A percentile compares a stretch with the other conserved stretches of the same genome.
phyloP scores from a whole-genome alignment of 768 basidiomycete genomes.

The Phylloporus sp. region DNA sequence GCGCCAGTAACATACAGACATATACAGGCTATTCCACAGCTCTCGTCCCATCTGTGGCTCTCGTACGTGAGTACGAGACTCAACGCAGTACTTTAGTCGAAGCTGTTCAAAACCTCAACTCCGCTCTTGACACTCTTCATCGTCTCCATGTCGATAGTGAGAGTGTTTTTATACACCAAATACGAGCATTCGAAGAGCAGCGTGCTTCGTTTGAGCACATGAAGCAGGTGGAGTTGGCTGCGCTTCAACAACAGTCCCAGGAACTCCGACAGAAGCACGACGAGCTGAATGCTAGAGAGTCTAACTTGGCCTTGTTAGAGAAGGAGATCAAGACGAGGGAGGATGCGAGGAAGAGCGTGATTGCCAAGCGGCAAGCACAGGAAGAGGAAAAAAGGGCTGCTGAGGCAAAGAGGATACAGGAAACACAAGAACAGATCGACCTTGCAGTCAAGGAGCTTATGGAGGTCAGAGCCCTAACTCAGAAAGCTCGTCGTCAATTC shows the following conservation, averaged over 20 bases:
- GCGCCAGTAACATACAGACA: not conserved
- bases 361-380: constrained; percentile 21
- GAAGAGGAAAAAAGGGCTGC: constrained; percentile 23
- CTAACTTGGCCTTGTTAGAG: constrained; percentile 17
- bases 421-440: constrained; percentile 17
- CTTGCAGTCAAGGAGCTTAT: constrained; percentile 17
- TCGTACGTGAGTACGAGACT: constrained; percentile 11
- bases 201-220: constrained; percentile 21
- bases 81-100: constrained; percentile 8
- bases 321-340: constrained; percentile 25
- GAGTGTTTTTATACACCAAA: constrained; percentile 8
- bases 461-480: constrained; percentile 7
- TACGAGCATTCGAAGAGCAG: constrained; percentile 13
- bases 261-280: constrained; percentile 19
- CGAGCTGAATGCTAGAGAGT: constrained; percentile 19
- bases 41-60: not conserved
- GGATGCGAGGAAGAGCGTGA: constrained; percentile 15
- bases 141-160: constrained; percentile 16
- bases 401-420: constrained; percentile 14
- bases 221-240: constrained; percentile 17
- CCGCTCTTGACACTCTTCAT: constrained; percentile 4
- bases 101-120: constrained; percentile 10
- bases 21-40: not conserved
- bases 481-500: constrained; percentile 5
- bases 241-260: constrained; percentile 15